These are phyloP conservation scores for Globisporangium echinulatum DNA, from an alignment of 352 stramenopile genomes.

Conservation along the genomic window DNA sequence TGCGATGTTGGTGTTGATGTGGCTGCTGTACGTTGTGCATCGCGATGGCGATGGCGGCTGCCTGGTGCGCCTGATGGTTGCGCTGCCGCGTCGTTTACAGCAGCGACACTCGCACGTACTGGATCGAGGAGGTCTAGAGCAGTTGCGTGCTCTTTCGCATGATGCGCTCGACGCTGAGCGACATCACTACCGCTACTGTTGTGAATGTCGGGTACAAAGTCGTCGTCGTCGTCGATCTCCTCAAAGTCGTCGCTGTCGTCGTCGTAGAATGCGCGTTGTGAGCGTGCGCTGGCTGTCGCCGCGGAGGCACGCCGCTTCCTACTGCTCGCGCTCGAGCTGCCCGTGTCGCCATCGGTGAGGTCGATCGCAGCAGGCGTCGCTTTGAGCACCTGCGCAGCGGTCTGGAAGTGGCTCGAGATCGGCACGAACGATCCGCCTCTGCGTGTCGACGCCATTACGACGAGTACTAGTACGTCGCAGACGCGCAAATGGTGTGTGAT, in stretches of 20 bases:
- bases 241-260: constrained; percentile 31
- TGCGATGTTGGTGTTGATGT: neutral
- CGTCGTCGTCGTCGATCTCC: neutral
- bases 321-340: constrained; percentile 4
- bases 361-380: constrained; percentile 33
- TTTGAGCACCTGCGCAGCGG: constrained; percentile 13
- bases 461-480: too few species aligned
- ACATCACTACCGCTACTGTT: constrained; percentile 13
- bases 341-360: constrained; percentile 17
- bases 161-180: too few species aligned
- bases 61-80: neutral
- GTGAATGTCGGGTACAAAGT: constrained; percentile 9
- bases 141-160: constrained; percentile 1
- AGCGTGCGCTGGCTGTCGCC: neutral
- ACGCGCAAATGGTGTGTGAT: too few species aligned
- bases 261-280: constrained; percentile 38
- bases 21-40: neutral
- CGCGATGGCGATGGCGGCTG: constrained; percentile 11
- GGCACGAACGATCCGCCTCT: constrained; percentile 29
- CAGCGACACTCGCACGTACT: neutral
- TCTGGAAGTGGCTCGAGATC: constrained; percentile 56
- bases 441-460: constrained; percentile 7
- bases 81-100: too few species aligned
- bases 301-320: constrained; percentile 1
- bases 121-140: constrained; percentile 40